phyloP scores from a whole-genome alignment of 192 early-diverging fungal genomes.

The Umbelopsis vinacea region DNA sequence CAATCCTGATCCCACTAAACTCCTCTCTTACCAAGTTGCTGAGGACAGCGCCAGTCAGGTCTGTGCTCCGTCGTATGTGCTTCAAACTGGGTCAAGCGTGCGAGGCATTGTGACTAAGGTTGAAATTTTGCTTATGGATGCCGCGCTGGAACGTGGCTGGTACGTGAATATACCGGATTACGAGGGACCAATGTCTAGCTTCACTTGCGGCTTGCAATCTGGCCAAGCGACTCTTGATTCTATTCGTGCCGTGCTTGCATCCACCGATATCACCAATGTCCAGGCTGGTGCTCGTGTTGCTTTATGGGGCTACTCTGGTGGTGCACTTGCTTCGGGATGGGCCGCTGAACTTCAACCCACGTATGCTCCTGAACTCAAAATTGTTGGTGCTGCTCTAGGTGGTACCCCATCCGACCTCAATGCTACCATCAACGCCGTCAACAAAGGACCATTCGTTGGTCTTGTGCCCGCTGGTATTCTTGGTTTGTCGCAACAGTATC shows the following conservation, averaged over 20 bases:
- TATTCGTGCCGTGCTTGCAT: not conserved
- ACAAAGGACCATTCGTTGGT: not conserved
- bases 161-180: slow-evolving; percentile 20
- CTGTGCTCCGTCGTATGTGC: not conserved
- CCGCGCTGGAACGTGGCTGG: slow-evolving; percentile 20
- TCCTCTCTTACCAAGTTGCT: slow-evolving; percentile 15
- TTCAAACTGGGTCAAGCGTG: slow-evolving; percentile 4
- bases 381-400: slow-evolving; percentile 25
- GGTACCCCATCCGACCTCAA: slow-evolving; percentile 25
- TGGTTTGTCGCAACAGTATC: slow-evolving; percentile 18
- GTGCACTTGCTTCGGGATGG: slow-evolving; percentile 14
- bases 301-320: slow-evolving; percentile 22
- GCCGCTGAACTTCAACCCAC: slow-evolving; percentile 16
- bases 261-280: not conserved
- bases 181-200: not conserved
- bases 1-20: slow-evolving; percentile 24
- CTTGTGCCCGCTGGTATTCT: slow-evolving; percentile 4
- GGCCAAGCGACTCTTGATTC: slow-evolving; percentile 10
- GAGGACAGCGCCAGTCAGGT: slow-evolving; percentile 6
- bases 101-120: not conserved
- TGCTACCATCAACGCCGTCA: slow-evolving; percentile 22
- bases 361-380: slow-evolving; percentile 22
- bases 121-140: slow-evolving; percentile 16
- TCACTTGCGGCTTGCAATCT: slow-evolving; percentile 9
- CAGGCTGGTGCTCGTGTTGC: not conserved